Percentiles rank a stretch among this genome's conserved stretches.
phyloP scores from a whole-genome alignment of 768 basidiomycete genomes.

The Phlegmacium glaucopus region DNA sequence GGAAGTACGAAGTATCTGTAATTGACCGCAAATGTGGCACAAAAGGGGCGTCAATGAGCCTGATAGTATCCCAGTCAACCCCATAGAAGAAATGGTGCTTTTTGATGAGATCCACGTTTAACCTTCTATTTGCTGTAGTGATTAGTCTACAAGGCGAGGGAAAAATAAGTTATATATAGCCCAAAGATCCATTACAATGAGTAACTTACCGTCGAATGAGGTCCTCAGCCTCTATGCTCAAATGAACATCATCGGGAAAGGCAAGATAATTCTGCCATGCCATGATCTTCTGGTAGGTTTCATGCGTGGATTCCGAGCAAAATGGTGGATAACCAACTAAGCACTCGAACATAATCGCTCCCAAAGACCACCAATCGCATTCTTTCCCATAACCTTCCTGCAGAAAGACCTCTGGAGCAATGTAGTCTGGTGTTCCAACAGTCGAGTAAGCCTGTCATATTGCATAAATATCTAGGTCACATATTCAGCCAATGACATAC shows the following conservation, averaged over 20 bases:
- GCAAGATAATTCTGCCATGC: slow-evolving; percentile 85
- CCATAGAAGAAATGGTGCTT: slow-evolving; percentile 92
- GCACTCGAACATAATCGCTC: slow-evolving; percentile 98
- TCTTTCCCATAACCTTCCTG: slow-evolving; percentile 98
- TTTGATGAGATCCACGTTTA: slow-evolving; percentile 86
- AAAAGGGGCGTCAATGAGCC: slow-evolving; percentile 91
- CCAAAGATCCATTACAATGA: slow-evolving; percentile 14
- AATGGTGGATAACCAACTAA: slow-evolving; percentile 96
- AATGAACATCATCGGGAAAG: slow-evolving; percentile 93
- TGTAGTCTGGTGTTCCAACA: slow-evolving; percentile 95
- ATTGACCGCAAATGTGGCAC: slow-evolving; percentile 92
- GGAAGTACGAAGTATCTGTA: slow-evolving; percentile 98
- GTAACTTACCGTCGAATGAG: slow-evolving; percentile 65
- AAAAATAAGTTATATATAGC: background rate
- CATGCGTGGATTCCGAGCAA: slow-evolving; percentile 92
- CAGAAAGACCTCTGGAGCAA: slow-evolving; percentile 95
- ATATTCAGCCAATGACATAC: slow-evolving; percentile 42
- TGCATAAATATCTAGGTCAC: slow-evolving; percentile 1
- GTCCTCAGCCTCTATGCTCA: slow-evolving; percentile 90
- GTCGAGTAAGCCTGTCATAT: slow-evolving; percentile 85
- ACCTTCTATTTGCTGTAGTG: slow-evolving; percentile 74
- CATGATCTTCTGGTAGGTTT: slow-evolving; percentile 97
- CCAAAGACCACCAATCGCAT: slow-evolving; percentile 99
- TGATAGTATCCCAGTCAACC: slow-evolving; percentile 88
- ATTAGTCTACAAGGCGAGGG: slow-evolving; percentile 54